These are phyloP conservation scores for Obelidium mucronatum DNA, from an alignment of 192 early-diverging fungal genomes.

Conservation along the genomic window DNA sequence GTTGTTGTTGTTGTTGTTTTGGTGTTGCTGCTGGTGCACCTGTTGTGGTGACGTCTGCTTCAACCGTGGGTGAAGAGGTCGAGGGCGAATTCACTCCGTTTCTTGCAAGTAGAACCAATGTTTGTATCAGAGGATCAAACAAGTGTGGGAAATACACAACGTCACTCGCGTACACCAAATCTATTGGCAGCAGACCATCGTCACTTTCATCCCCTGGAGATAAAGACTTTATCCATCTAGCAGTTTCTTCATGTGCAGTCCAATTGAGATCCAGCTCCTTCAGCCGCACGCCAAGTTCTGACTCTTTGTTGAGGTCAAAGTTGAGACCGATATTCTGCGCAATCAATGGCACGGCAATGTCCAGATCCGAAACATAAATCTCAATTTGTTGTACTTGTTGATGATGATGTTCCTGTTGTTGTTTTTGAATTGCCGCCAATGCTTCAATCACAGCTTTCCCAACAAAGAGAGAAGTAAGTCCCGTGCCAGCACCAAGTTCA, in stretches of 20 bases:
- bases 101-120: conserved; percentile 4
- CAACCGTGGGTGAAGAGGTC: neutral
- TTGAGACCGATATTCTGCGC: conserved; percentile 10
- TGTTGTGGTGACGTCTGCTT: neutral
- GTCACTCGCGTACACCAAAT: conserved; percentile 27
- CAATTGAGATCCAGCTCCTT: conserved; percentile 16
- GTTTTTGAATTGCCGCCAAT: neutral
- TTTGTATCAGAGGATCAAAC: conserved; percentile 33
- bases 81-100: too few species aligned
- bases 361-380: conserved; percentile 33
- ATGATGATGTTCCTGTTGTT: too few species aligned
- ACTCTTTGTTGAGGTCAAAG: too few species aligned
- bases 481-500: conserved; percentile 37
- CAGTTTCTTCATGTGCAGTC: neutral
- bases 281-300: neutral
- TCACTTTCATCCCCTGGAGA: neutral
- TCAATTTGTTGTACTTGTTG: neutral
- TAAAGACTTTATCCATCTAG: neutral
- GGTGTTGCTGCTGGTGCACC: too few species aligned
- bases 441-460: conserved; percentile 4
- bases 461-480: conserved; percentile 20
- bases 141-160: conserved; percentile 38
- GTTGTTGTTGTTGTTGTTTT: too few species aligned
- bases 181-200: neutral
- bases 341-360: conserved; percentile 26